A percentile compares a stretch with the other conserved stretches of the same genome.
phyloP scores from a whole-genome alignment of 2,329 filamentous ascomycete genomes.

The Neopestalotiopsis clavispora region DNA sequence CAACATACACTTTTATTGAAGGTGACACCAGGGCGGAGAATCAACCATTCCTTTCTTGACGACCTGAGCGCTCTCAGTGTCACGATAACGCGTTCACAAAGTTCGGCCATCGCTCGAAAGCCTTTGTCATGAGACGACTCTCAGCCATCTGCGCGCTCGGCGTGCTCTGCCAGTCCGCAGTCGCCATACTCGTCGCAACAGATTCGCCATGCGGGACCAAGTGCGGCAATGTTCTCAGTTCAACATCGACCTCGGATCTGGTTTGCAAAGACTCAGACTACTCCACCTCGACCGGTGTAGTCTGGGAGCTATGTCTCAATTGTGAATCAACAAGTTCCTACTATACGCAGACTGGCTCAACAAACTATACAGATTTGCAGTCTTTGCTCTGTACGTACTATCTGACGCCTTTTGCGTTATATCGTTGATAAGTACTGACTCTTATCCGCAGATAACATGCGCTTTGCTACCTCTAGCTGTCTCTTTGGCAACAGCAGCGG shows the following conservation, averaged over 20 bases:
- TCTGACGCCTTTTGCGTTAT: too few relatives aligned
- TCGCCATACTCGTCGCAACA: conserved; percentile 47
- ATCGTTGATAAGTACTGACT: neutral
- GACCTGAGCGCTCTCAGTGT: conserved; percentile 5
- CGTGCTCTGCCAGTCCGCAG: conserved; percentile 27
- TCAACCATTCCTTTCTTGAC: conserved; percentile 16
- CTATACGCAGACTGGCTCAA: conserved; percentile 39
- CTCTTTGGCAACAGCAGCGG: conserved; percentile 46
- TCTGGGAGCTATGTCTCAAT: conserved; percentile 56
- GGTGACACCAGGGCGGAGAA: conserved; percentile 1
- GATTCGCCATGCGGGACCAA: conserved; percentile 54
- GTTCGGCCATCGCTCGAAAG: conserved; percentile 17
- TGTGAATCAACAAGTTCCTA: conserved; percentile 59
- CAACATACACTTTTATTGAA: neutral
- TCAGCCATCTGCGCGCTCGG: conserved; percentile 26
- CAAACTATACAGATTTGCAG: conserved; percentile 52
- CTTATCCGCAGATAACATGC: conserved; percentile 55
- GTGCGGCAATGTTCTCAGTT: conserved; percentile 59
- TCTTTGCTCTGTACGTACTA: conserved; percentile 57
- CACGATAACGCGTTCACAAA: conserved; percentile 6
- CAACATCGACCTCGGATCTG: conserved; percentile 52
- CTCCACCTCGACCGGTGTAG: conserved; percentile 45
- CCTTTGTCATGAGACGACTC: conserved; percentile 18
- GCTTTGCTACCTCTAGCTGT: conserved; percentile 61
- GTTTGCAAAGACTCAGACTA: conserved; percentile 51